Percentiles rank a stretch among this genome's conserved stretches.
phyloP scores from a whole-genome alignment of 441 rosid genomes.

The Metrosideros polymorpha region DNA sequence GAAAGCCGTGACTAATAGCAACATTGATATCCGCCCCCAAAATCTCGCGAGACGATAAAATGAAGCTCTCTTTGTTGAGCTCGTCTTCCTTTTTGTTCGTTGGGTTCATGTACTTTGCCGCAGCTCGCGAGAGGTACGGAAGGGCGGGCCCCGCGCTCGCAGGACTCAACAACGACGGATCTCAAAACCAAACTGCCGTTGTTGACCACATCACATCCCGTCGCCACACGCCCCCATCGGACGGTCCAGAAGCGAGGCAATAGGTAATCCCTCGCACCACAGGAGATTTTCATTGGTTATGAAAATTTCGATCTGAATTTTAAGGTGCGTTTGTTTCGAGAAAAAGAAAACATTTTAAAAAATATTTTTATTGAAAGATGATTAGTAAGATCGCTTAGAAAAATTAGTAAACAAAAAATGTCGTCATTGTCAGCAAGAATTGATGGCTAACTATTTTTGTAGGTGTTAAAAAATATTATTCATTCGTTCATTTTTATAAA shows the following conservation, averaged over 20 bases:
- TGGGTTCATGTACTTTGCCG: slow-evolving; percentile 6
- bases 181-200: neutral
- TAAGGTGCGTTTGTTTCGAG: too few species aligned
- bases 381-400: too few species aligned
- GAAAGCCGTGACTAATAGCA: neutral
- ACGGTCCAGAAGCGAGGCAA: neutral
- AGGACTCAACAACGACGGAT: neutral
- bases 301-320: too few species aligned
- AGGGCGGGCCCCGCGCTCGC: neutral
- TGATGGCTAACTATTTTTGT: too few species aligned
- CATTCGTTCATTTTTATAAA: too few species aligned
- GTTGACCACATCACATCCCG: neutral
- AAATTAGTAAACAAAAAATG: too few species aligned
- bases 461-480: too few species aligned
- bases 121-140: neutral
- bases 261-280: neutral
- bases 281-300: neutral
- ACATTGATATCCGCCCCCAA: neutral
- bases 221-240: neutral
- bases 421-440: too few species aligned
- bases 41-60: neutral
- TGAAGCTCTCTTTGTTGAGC: neutral
- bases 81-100: neutral
- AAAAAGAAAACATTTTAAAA: too few species aligned
- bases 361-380: too few species aligned